Evolutionary conservation across 2,329 filamentous ascomycete species (phyloP), one percentile per base, ranked within the genome.

Genomic region (Beauveria asiatica): DNA sequence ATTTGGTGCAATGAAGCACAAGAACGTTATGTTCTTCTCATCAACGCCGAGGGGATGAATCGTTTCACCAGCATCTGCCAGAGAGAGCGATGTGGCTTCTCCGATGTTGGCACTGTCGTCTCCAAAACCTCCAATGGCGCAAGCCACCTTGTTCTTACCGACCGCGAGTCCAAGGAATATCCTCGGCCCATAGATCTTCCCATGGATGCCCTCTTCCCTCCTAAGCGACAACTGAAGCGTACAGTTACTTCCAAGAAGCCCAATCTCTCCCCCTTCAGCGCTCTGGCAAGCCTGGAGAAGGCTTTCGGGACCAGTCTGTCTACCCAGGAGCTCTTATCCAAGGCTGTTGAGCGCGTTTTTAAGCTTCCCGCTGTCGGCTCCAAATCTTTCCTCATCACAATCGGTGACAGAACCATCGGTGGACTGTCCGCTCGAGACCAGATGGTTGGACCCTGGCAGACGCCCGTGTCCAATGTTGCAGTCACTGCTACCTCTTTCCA

Each of bases 1-100:
- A 96, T 99, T 51, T 97, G 93, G 92, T 97, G 94, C 74, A 96
- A 93, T 67, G 93, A 97, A 73, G 91, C 94, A 0, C 94, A 99
- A 72, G 94, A 99, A 74, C 83, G 94, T 72, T 99, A 99, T 68
- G 94, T 99, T 8, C 78, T 99, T 67, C 86, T 95, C 9, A 85
- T 99, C 63, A 91, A 92, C 62, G 83, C 85, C 56, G 87, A 94
- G 21, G 82, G 86, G 57, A 83, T 97, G 69, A 92, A 93, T 67
- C 86, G 75, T 79, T 99, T 87, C 68, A 78, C 78, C 49, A 84
- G 77, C 70, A 87, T 87, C 61, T 86, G 83, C 71, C 77, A 77
- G 64, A 84, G 94, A 70, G 94, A 99, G 72, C 85, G 92, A 59
- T 97, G 93, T 70, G 90, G 90, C 27, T 97, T 90, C 75, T 97